A percentile compares a stretch with the other conserved stretches of the same genome.
Evolutionary conservation across 805 yeast species (phyloP).

Genomic region (Kazachstania kunashirensis): DNA sequence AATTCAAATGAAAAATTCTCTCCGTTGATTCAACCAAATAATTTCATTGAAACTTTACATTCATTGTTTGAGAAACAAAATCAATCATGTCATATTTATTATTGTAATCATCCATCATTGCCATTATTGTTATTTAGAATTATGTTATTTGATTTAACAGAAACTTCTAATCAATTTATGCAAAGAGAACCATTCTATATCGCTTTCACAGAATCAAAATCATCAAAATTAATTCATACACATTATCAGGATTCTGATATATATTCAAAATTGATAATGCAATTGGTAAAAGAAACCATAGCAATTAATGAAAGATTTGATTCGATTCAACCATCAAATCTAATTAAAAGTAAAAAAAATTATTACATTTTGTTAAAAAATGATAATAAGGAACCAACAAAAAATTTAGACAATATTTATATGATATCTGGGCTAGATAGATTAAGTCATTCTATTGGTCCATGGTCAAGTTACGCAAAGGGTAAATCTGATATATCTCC

Average conservation of each 20-base stretch:
- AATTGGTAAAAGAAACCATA: conserved; percentile 34
- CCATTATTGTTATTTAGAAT: conserved; percentile 55
- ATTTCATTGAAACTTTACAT: not conserved
- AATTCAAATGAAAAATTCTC: not conserved
- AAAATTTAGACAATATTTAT: conserved; percentile 46
- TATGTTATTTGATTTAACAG: conserved; percentile 49
- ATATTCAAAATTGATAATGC: conserved; percentile 46
- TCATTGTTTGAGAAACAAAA: not conserved
- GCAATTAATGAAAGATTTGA: not conserved
- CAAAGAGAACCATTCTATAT: conserved; percentile 54
- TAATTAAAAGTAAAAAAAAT: too few relatives aligned
- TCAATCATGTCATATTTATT: conserved; percentile 37
- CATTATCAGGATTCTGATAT: conserved; percentile 31
- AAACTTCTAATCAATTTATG: not conserved
- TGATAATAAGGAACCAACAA: conserved; percentile 31
- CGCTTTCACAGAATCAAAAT: conserved; percentile 50
- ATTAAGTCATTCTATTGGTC: conserved; percentile 51
- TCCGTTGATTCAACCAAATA: not conserved
- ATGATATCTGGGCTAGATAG: conserved; percentile 54
- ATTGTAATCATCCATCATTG: conserved; percentile 52
- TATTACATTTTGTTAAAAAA: conserved; percentile 19
- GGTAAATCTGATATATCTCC: conserved; percentile 59
- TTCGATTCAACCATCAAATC: conserved; percentile 22
- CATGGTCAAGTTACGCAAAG: conserved; percentile 68
- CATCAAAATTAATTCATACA: conserved; percentile 58